These are phyloP conservation scores for Rhizoclosmatium sp. DNA, from an alignment of 192 early-diverging fungal species.

Conservation along the genomic window DNA sequence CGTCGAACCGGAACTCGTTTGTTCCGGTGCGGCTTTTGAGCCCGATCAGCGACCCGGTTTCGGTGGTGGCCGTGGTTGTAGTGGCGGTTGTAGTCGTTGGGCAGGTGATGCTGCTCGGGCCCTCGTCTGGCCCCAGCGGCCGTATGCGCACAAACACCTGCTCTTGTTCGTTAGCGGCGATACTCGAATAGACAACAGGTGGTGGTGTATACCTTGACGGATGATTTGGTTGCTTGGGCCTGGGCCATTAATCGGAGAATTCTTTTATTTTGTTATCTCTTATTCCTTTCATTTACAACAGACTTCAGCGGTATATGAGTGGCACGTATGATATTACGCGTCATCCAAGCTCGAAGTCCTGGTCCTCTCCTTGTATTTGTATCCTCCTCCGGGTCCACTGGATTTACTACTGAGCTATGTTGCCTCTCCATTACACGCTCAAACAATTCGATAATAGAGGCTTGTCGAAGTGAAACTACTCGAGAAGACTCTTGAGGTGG, in stretches of 20 bases:
- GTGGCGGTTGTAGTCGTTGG: too few relatives aligned
- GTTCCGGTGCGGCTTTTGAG: background rate
- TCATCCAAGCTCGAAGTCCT: slow-evolving; percentile 7
- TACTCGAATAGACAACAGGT: background rate
- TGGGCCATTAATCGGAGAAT: background rate
- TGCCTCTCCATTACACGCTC: background rate
- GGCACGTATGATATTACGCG: background rate
- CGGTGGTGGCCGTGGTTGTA: background rate
- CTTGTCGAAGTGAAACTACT: background rate
- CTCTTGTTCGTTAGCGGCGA: background rate
- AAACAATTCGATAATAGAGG: slow-evolving; percentile 18
- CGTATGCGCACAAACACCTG: slow-evolving; percentile 52
- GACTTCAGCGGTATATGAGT: background rate
- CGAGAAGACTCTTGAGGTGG: too few relatives aligned
- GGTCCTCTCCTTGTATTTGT: background rate
- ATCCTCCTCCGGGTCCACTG: slow-evolving; percentile 7
- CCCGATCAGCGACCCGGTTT: too few relatives aligned
- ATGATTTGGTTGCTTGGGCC: background rate
- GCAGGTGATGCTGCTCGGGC: too few relatives aligned
- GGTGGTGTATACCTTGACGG: background rate
- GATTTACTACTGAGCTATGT: background rate
- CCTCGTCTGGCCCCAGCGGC: slow-evolving; percentile 36
- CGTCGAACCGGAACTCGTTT: background rate
- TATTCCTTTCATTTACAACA: background rate
- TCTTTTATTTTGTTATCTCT: background rate